A percentile compares a stretch with the other conserved stretches of the same genome.
Conservation (phyloP, 225 moss, liverwort and hornwort genomes). For the Marchantia paleacea region DNA sequence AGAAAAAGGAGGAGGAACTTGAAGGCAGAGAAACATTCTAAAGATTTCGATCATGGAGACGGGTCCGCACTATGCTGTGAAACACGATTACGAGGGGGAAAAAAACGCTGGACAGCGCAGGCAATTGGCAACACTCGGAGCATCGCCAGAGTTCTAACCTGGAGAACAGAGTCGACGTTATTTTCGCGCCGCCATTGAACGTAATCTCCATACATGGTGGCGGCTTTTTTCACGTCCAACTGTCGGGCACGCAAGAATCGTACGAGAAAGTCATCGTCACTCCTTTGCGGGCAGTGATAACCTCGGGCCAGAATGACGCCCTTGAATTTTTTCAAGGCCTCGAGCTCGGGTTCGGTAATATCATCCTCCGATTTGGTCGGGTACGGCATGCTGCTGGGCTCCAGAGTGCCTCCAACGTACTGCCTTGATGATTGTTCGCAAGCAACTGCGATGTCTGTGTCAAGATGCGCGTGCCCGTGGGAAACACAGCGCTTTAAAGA, state of each 20-base stretch:
- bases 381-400: constrained; percentile 16
- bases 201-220: constrained; percentile 48
- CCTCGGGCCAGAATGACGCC: constrained; percentile 46
- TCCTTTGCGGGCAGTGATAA: constrained; percentile 33
- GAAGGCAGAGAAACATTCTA: background rate
- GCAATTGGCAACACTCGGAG: background rate
- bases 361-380: constrained; percentile 43
- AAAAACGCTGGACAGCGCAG: background rate
- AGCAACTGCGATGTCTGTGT: background rate
- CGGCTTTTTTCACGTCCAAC: constrained; percentile 41
- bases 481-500: background rate
- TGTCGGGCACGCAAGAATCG: constrained; percentile 47
- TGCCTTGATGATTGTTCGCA: background rate
- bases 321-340: constrained; percentile 37
- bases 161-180: constrained; percentile 40
- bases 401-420: background rate
- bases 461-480: background rate
- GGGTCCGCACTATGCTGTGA: background rate
- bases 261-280: constrained; percentile 36
- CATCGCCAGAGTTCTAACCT: constrained; percentile 8
- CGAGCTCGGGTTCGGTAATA: constrained; percentile 35
- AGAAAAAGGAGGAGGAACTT: background rate
- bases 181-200: constrained; percentile 41
- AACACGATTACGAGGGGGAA: background rate
- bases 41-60: background rate